phyloP scores from a whole-genome alignment of 2,329 filamentous ascomycete species.

The Sarocladiaceae sp. region DNA sequence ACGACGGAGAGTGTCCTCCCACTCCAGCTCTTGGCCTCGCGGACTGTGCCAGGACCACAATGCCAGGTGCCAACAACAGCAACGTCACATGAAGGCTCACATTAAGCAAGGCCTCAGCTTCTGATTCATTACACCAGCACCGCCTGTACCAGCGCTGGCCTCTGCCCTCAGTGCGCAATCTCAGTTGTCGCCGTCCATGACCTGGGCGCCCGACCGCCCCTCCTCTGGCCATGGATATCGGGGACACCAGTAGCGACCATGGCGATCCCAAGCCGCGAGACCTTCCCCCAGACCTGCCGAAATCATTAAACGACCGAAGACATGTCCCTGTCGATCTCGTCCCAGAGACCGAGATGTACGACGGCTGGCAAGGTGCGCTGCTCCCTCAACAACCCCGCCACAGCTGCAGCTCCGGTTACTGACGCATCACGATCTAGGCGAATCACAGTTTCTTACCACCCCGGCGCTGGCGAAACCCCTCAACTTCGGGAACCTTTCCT shows the following conservation, averaged over 20 bases:
- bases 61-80: neutral
- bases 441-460: slow-evolving; percentile 89
- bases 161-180: neutral
- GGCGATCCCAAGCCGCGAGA: slow-evolving; percentile 38
- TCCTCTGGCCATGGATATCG: slow-evolving; percentile 52
- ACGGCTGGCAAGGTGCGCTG: slow-evolving; percentile 85
- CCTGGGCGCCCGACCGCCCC: slow-evolving; percentile 21
- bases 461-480: slow-evolving; percentile 79
- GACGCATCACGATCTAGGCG: slow-evolving; percentile 50
- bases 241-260: slow-evolving; percentile 38
- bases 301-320: slow-evolving; percentile 82
- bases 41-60: neutral
- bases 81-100: no score
- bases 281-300: slow-evolving; percentile 82
- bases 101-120: no score
- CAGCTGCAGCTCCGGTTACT: slow-evolving; percentile 16
- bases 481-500: slow-evolving; percentile 71
- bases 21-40: neutral
- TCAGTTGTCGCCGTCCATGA: neutral
- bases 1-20: neutral
- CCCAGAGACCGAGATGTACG: slow-evolving; percentile 91
- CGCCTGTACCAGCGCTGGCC: neutral
- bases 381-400: neutral
- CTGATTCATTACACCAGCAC: neutral
- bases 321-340: slow-evolving; percentile 57